Evolutionary conservation across 257 asterid species (phyloP), one percentile per base, ranked within the genome.

Genomic region (Solanum acaule): DNA sequence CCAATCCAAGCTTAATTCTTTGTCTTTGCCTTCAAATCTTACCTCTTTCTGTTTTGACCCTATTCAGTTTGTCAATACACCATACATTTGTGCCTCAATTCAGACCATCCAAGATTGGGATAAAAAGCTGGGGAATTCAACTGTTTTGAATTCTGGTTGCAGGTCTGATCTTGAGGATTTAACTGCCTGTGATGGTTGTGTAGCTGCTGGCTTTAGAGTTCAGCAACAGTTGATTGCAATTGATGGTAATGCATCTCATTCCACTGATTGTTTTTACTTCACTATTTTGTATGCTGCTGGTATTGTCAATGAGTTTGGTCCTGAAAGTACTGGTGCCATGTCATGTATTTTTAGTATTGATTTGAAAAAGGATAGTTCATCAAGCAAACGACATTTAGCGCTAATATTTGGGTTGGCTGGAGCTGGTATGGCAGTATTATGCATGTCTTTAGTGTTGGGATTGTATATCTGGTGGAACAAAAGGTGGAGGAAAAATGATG

Each of bases 211-310:
- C 14, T 91, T 96, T 13, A 78, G 86, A 88, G 95, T 94, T 90
- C 96, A 92, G 88, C 8, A 93, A 9, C 85, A 87, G 27, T 83
- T 96, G 93, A 91, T 91, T n/a, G 93, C 90, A 7, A 86, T 94
- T 89, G 98, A 95, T 91, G 98, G 98, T 90, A 96, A 96, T 88
- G 91, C 44, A 42, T 92, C 95, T 81, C 99, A 94, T 63, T 90
- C 98, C 49, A 88, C 86, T 14, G 88, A 91, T n/a, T 96, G 98
- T 56, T 96, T 93, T 90, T 91, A 95, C 90, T 94, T 94, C 88
- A 42, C 96, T 3, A 25, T 94, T 88, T 65, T 95, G 20, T 96
- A 96, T 92, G 99, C 98, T 92, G 98, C 98, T 90, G 98, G 98
- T 22, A 77, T 96, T 88, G 93, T 91, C 27, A 93, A 93, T 90